Evolutionary conservation across 2,329 filamentous ascomycete genomes (phyloP), one percentile per base, ranked within the genome.

Genomic region (Hysterium pulicare): DNA sequence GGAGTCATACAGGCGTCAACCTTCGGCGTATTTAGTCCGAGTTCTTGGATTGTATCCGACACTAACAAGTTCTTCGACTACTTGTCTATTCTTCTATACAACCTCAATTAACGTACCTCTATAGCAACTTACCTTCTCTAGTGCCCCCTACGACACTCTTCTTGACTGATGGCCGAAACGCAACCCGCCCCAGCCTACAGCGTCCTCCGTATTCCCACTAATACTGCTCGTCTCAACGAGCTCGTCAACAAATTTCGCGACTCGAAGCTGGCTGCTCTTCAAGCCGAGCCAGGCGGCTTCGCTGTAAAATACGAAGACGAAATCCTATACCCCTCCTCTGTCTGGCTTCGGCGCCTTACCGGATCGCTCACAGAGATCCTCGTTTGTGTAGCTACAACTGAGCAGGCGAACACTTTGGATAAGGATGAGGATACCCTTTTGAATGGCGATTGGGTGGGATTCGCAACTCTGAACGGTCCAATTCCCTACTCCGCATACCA

Each of bases 201-300:
- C 11, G 32, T 55, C 32, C n/a, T 52, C n/a, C 44, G 43, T 13
- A 37, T 57, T 13, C 48, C 50, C 2, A 32, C 20, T 13, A n/a
- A 17, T 4, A 53, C 53, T 0, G 38, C 48, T 15, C 32, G 20
- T 19, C 28, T 42, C 24, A 9, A 34, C 21, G 47, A 49, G 8
- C 33, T 57, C 2, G 41, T 49, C 8, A 20, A 19, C 9, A 56
- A 56, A 19, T 51, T 47, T 28, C 46, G 49, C 15, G 30, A 42
- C 11, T 45, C 47, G 9, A 51, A 49, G 16, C 51, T 59, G 16
- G 37, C 33, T 19, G 51, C 49, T 11, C 50, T 59, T 13, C 16
- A 46, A 19, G 45, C 45, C 13, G 53, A 54, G 22, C 53, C 56
- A 4, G 42, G 17, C 15, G 40, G 42, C 15, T 54, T 53, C 35